Conservation (phyloP, 2,329 filamentous ascomycete species). For the Mycocentrospora acerina region DNA sequence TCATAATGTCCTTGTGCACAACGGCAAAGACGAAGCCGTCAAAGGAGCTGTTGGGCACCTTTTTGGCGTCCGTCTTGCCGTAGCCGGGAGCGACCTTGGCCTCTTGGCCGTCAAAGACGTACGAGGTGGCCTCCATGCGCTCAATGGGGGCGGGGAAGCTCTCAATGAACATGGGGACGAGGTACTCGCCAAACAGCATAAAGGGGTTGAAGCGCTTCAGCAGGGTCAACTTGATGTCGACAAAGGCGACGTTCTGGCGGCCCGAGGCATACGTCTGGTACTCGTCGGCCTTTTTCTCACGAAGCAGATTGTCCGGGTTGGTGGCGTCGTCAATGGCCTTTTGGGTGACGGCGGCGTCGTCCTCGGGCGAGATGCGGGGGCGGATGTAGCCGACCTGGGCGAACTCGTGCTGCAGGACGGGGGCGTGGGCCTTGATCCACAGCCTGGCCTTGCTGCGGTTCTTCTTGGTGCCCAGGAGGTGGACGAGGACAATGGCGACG, state of each 20-base stretch:
- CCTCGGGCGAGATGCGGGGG: slow-evolving; percentile 49
- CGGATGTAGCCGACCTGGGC: slow-evolving; percentile 77
- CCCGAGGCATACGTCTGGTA: slow-evolving; percentile 87
- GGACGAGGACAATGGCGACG: slow-evolving; percentile 71
- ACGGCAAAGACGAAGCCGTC: slow-evolving; percentile 94
- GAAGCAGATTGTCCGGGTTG: slow-evolving; percentile 65
- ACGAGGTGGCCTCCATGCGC: slow-evolving; percentile 72
- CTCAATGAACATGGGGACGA: slow-evolving; percentile 78
- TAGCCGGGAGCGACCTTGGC: slow-evolving; percentile 69
- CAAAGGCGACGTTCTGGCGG: slow-evolving; percentile 86
- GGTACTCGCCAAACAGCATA: slow-evolving; percentile 64
- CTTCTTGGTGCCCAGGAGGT: slow-evolving; percentile 75
- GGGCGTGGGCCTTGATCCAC: slow-evolving; percentile 77
- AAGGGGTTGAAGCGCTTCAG: slow-evolving; percentile 86
- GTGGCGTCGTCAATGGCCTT: slow-evolving; percentile 43
- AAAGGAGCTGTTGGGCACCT: slow-evolving; percentile 64
- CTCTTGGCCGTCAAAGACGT: slow-evolving; percentile 93
- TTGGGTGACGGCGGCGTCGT: slow-evolving; percentile 40
- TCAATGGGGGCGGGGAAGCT: slow-evolving; percentile 70
- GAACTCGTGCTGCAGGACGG: slow-evolving; percentile 76
- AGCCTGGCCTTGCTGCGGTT: slow-evolving; percentile 79
- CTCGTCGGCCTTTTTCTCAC: slow-evolving; percentile 85
- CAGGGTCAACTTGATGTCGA: slow-evolving; percentile 80
- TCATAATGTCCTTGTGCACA: slow-evolving; percentile 95
- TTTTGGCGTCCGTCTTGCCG: slow-evolving; percentile 63